Base-by-base conservation (phyloP, 1,284 basidiomycete genomes). In the Cutaneotrichosporon sp. region DNA sequence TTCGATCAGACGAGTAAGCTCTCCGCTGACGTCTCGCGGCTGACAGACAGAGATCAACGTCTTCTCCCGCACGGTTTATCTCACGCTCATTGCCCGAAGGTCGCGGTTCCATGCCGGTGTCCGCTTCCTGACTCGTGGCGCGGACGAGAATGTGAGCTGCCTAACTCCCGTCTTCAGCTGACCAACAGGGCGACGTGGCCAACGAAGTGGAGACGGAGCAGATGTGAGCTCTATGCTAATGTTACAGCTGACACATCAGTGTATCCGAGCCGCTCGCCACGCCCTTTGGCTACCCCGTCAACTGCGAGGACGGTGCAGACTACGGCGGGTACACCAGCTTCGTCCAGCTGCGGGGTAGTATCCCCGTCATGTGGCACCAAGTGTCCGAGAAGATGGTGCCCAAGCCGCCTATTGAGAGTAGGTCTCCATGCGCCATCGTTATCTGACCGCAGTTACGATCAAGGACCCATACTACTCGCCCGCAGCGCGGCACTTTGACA, bases 151-250 rank as follows among this genome's bases (percentile, higher is more conserved):
- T 57, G 77, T 77, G 34, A 65, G 67, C 58, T 24, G 8, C 8
- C 6, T 3, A 10, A 50, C 4, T 27, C 7, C 22, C 16, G 24
- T 31, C 18, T 7, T 50, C 8, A 27, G 20, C 46, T 59, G 49
- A 60, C 53, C 10, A 2, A 4, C 69, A 95, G 90, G 97, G 97
- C 2, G 92, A 97, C 73, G 97, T 99, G 2, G 97, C 95, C 1
- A 99, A 99, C 72, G 97, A 99, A 79, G 97, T 99, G 2, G 97
- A 99, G 79, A 98, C 95, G 0, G 97, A 99, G 73, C 97, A 99
- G 74, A 97, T 99, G 75, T 75, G 31, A 63, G 75, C 62, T 45
- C 11, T n/a, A 46, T 4, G 22, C 9, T 3, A 4, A 13, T 25
- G 5, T 25, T 11, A 4, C 22, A 50, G 25, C 58, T 57, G 43